Percentiles rank a stretch among this genome's conserved stretches.
These are phyloP conservation scores for Obelidium mucronatum DNA, from an alignment of 192 early-diverging fungal species.

Conservation along the genomic window DNA sequence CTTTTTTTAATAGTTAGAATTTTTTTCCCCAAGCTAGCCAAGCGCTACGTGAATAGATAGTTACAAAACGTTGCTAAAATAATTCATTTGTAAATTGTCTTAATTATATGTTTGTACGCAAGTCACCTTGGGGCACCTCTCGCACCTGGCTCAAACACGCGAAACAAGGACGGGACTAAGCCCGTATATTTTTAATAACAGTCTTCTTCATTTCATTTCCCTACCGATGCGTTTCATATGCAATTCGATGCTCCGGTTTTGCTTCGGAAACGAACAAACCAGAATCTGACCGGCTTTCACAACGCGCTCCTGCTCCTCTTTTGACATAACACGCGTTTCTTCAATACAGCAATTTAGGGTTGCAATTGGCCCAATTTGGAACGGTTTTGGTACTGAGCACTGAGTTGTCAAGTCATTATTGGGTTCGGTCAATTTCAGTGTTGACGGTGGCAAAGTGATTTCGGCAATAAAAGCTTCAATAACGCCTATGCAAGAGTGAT, in stretches of 20 bases:
- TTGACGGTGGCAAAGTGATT: background rate
- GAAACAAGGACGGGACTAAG: conserved; percentile 17
- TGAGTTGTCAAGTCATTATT: background rate
- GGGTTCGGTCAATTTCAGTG: background rate
- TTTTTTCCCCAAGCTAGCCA: background rate
- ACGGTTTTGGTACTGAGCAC: no score
- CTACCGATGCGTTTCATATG: conserved; percentile 12
- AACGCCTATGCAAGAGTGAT: background rate
- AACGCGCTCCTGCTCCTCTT: background rate
- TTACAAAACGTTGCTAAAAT: background rate
- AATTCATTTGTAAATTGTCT: no score
- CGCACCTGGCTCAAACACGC: conserved; percentile 26
- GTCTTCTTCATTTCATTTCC: background rate
- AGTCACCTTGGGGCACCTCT: background rate
- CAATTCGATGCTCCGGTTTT: background rate
- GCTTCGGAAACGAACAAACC: conserved; percentile 4
- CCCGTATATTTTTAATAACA: background rate
- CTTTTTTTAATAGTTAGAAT: no score
- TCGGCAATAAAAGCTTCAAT: conserved; percentile 6
- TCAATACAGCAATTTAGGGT: no score
- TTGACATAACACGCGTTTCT: background rate
- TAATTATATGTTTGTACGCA: no score
- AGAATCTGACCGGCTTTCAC: conserved; percentile 25
- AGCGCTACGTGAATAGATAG: background rate
- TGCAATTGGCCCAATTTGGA: no score